Evolutionary conservation across 345 rosid genomes (phyloP), one percentile per base, ranked within the genome.

Genomic region (Firmiana major): DNA sequence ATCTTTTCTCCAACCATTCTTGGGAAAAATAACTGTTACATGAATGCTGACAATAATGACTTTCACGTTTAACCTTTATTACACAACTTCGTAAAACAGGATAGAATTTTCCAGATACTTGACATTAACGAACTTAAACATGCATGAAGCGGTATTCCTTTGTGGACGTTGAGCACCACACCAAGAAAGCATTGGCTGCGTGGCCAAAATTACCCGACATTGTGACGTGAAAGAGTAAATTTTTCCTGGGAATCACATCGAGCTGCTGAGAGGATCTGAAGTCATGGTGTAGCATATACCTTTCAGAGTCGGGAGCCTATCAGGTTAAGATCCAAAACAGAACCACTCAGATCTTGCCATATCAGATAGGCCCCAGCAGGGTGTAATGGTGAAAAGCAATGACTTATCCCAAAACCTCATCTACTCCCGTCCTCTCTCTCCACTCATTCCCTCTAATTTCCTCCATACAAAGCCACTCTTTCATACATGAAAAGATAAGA

Each of bases 381-480:
- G 70, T 60, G 75, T 7, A 4, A 21, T 17, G 67, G 34, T 67
- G 24, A 69, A 7, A 26, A 21, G 26, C 21, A 28, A 19, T 46
- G 75, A 36, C 92, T 90, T 89, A 93, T 92, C 93, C 60, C 78
- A 28, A 85, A 92, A 88, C 92, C 92, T 86, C 80, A 94, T 91
- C 97, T 86, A 21, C 73, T 73, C 69, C 76, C 82, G 67, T 78
- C 64, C 68, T 77, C 75, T 83, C 81, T 85, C 84, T 82, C 91
- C 95, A 89, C 93, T 76, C 92, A 75, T 87, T 87, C 74, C 71
- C 73, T 72, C 87, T 75, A 76, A 26, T 81, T 74, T 71, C 84
- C 71, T 75, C 73, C 86, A 58, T 62, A 59, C 24, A 17, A 62
- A 75, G 21, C 26, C 54, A 65, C 71, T 49, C 34, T 74, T 58